phyloP scores from a whole-genome alignment of 495 filamentous ascomycete species.

The Podospora pseudoanserina region DNA sequence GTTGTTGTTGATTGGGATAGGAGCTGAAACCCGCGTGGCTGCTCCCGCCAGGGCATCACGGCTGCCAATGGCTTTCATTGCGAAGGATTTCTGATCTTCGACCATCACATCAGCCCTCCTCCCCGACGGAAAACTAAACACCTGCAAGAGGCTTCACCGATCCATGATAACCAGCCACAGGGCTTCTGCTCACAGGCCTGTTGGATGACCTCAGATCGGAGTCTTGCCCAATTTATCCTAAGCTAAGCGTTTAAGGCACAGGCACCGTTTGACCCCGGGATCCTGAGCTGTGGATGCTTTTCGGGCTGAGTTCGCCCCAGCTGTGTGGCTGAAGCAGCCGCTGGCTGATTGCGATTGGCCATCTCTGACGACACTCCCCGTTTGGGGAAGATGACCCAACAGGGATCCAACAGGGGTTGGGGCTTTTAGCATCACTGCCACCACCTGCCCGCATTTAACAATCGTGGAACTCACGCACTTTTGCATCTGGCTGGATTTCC shows the following conservation, averaged over 20 bases:
- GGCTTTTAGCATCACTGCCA: constrained; percentile 1
- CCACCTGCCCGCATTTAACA: constrained; percentile 4
- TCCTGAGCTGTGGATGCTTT: background rate
- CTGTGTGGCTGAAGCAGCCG: constrained; percentile 3
- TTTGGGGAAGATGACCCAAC: background rate
- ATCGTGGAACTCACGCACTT: background rate
- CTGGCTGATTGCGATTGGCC: background rate
- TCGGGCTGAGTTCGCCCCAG: background rate
- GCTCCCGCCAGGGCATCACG: background rate
- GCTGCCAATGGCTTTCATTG: background rate
- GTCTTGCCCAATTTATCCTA: background rate
- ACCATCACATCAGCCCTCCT: background rate
- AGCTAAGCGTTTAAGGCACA: constrained; percentile 1
- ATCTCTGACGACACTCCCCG: constrained; percentile 4
- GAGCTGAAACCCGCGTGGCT: background rate
- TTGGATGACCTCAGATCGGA: background rate
- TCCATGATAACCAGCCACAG: background rate
- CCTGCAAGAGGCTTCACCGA: background rate
- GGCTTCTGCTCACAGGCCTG: background rate
- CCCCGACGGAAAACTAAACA: background rate
- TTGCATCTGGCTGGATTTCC: background rate
- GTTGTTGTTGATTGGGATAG: background rate
- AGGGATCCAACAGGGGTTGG: background rate
- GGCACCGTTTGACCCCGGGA: constrained; percentile 7
- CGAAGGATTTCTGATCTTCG: background rate